Conservation (phyloP, 768 basidiomycete genomes). For the Serendipita indica region DNA sequence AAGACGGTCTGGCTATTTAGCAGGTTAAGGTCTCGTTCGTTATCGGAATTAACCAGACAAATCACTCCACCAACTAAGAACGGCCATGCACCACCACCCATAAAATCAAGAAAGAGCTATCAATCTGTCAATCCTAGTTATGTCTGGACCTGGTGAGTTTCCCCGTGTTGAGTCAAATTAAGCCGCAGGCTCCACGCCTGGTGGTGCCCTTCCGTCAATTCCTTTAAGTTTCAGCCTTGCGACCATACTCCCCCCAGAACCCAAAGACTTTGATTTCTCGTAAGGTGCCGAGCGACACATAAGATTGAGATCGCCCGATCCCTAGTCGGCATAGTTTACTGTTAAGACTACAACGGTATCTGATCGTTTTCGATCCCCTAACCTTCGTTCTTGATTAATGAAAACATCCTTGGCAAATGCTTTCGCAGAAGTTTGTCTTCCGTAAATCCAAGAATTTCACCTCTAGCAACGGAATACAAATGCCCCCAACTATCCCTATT, state of each 20-base stretch:
- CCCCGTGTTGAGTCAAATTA: constrained; percentile 75
- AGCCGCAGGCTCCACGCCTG: constrained; percentile 67
- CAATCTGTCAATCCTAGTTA: constrained; percentile 66
- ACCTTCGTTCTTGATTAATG: constrained; percentile 77
- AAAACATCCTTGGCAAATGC: constrained; percentile 77
- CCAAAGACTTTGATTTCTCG: constrained; percentile 83
- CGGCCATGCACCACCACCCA: constrained; percentile 82
- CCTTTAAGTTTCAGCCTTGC: constrained; percentile 68
- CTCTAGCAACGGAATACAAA: constrained; percentile 69
- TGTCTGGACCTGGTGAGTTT: constrained; percentile 72
- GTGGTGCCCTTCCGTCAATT: constrained; percentile 76
- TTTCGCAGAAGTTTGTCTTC: constrained; percentile 71
- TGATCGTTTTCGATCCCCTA: constrained; percentile 76
- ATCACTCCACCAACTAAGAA: constrained; percentile 88
- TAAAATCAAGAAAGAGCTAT: constrained; percentile 75
- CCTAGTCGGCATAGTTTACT: constrained; percentile 74
- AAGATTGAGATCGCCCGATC: constrained; percentile 53
- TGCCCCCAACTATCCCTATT: constrained; percentile 74
- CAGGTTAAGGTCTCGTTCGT: constrained; percentile 88
- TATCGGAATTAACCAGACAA: constrained; percentile 96
- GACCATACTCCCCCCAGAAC: constrained; percentile 69
- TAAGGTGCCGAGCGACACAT: constrained; percentile 67
- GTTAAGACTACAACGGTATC: constrained; percentile 75
- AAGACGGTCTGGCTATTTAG: constrained; percentile 76
- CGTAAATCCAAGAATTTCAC: constrained; percentile 76